Base-by-base conservation (phyloP, 1,284 basidiomycete species). In the Schizophyllum commune region DNA sequence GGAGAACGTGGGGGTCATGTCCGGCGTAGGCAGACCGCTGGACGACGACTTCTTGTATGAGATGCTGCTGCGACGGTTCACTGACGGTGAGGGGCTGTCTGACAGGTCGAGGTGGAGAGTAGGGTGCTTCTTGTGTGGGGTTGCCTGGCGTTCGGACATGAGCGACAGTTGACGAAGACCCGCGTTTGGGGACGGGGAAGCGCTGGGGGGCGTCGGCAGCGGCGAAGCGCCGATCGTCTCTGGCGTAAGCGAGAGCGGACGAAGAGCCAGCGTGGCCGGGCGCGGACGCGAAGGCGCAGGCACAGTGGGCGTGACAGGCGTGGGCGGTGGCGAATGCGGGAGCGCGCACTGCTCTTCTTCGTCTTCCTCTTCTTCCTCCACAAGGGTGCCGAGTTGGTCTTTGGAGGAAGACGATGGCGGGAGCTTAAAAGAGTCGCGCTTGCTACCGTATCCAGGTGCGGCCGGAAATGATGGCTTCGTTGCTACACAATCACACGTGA, bases 321-420 rank as follows among this genome's bases (percentile, higher is more conserved):
- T 66, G 17, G 65, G 65, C n/a, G 65, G 65, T 56, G 51, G 47
- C 22, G 8, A 60, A 60, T 27, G 65, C 60, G 22, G 65, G 57
- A 53, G 67, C 62, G 57, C 65, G 63, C 34, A 66, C 63, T 58
- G 61, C 63, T 69, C 67, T 53, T 55, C 81, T 34, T 89, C 88
- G 27, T 91, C 89, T 53, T 91, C 90, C 59, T 91, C 89, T 39
- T 91, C 89, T 66, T 91, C 90, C 70, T 92, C 90, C 34, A 91
- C 73, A 32, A 92, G 78, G 7, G 89, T 92, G 62, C 83, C 80
- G 7, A 92, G 78, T 65, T 87, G 83, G 69, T 91, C 89, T 69
- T 90, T 92, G 56, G 84, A 81, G 5, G 81, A 78, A 1, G 82
- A 81, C 4, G 84, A 81, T 17, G 81, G 68, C 17, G 80, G 77